Percentiles rank a stretch among this genome's conserved stretches.
Evolutionary conservation across 306 rosid species (phyloP).

Genomic region (Pterocarpus santalinus): DNA sequence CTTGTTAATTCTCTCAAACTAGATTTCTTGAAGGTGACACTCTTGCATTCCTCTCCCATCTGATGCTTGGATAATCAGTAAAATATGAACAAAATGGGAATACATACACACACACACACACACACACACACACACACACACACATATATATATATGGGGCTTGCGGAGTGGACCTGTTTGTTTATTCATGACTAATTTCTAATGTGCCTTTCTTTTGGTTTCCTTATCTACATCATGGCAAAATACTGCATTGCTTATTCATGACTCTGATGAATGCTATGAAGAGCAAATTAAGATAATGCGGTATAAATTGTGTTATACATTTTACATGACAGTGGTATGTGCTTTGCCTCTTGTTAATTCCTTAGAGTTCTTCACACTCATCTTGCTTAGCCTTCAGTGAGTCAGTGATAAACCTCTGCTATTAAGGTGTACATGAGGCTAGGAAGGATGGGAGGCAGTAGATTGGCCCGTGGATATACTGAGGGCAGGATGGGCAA

Average conservation of each 20-base stretch:
- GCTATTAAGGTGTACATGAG: no score
- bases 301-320: not conserved
- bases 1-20: not conserved
- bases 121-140: no score
- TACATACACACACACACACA: no score
- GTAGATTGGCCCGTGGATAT: no score
- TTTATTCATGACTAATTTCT: not conserved
- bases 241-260: not conserved
- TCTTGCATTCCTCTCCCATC: conserved; percentile 4
- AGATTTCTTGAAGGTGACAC: conserved; percentile 26
- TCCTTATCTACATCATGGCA: not conserved
- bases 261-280: not conserved
- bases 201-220: not conserved
- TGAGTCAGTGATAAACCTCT: no score
- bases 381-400: not conserved
- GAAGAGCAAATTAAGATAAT: not conserved
- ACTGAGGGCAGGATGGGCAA: no score
- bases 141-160: not conserved
- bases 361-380: not conserved
- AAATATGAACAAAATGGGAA: not conserved
- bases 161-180: not conserved
- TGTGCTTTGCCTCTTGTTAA: not conserved
- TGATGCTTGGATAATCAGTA: not conserved
- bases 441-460: no score
- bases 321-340: not conserved